Base-by-base conservation (phyloP, 169 alveolate genomes). In the Neospora caninum region DNA sequence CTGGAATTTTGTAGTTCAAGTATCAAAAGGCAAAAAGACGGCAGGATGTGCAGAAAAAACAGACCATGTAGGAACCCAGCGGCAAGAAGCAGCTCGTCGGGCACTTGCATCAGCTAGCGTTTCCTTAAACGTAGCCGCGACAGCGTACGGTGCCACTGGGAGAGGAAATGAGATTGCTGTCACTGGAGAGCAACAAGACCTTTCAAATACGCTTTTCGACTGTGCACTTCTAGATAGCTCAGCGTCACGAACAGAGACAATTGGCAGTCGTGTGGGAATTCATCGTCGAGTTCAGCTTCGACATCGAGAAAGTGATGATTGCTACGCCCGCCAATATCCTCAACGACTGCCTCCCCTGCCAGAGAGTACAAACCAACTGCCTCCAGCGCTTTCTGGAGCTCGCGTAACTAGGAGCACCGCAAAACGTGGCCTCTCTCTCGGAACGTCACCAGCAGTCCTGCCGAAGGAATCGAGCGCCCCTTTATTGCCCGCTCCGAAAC, bases 391-490 rank as follows among this genome's bases (percentile, higher is more conserved):
- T 20, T n/a, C 86, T n/a, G 86, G 22, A n/a, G 20, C 45, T 2
- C 86, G 86, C 13, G 86, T n/a, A 38, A 78, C 86, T 78, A 43
- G 86, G 0, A 78, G 45, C 86, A 38, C 49, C 86, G 86, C 86
- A n/a, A 78, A 78, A n/a, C 86, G 86, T 43, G 20, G 43, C 31
- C 31, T 22, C 25, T 27, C 73, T 27, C 31, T 27, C n/a, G 73
- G 7, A 64, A 64, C 73, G 73, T 0, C 73, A 22, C n/a, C 34
- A 1, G 34, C 73, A 6, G 73, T 1, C 7, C 7, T 27, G 31
- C 73, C 73, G 73, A 64, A 22, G 73, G 73, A 64, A 16, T 22
- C 73, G 34, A 64, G n/a, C 16, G 0, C 20, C 25, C 73, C 73
- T 22, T 64, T 27, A 27, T 13, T 64, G n/a, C 73, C 73, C 25